These are phyloP conservation scores for Diaporthe eres DNA, from an alignment of 2,329 filamentous ascomycete genomes.

Conservation along the genomic window DNA sequence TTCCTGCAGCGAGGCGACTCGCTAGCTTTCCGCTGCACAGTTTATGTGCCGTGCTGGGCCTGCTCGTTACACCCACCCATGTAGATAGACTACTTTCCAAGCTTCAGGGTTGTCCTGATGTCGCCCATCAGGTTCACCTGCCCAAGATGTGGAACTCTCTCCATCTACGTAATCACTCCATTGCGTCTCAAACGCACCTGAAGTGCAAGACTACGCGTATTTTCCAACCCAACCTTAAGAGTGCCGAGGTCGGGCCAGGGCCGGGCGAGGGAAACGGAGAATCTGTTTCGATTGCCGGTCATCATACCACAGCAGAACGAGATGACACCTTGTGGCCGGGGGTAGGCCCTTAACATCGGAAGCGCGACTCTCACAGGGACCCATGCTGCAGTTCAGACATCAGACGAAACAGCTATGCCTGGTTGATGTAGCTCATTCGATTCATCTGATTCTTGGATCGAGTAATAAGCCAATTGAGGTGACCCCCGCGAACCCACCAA, in stretches of 20 bases:
- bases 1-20: constrained; percentile 28
- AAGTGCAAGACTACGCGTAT: not conserved
- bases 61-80: not conserved
- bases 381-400: constrained; percentile 35
- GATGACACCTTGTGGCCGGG: constrained; percentile 26
- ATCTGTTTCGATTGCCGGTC: constrained; percentile 31
- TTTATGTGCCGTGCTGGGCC: not conserved
- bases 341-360: constrained; percentile 10
- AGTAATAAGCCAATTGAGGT: constrained; percentile 33
- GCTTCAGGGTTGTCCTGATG: not conserved
- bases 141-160: too few species aligned
- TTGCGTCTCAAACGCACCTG: not conserved
- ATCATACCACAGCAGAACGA: constrained; percentile 17
- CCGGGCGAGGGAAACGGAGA: constrained; percentile 20
- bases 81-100: not conserved
- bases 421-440: constrained; percentile 33
- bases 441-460: constrained; percentile 34
- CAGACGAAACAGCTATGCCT: constrained; percentile 35
- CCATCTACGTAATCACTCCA: not conserved
- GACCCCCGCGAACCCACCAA: constrained; percentile 27
- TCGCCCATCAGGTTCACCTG: too few species aligned
- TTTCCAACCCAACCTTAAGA: not conserved
- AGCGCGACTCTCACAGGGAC: constrained; percentile 18
- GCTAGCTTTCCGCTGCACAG: constrained; percentile 17
- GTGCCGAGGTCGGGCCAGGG: constrained; percentile 22